Conservation (phyloP, 176 grass and related monocot genomes). For the Aegilops longissima region DNA sequence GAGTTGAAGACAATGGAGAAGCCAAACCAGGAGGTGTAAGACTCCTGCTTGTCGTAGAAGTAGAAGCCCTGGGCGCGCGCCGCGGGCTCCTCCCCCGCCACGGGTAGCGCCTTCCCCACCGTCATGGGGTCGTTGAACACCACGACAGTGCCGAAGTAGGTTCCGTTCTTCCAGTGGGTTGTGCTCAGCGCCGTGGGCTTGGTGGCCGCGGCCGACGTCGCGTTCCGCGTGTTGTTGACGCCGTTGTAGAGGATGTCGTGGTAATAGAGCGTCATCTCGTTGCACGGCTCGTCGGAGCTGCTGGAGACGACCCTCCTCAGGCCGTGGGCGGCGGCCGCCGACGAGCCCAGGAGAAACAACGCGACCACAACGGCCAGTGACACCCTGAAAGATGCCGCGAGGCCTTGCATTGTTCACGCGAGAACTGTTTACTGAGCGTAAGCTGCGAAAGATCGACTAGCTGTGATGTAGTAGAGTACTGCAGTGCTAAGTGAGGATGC, state of each 20-base stretch:
- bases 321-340: not conserved
- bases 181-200: too few relatives aligned
- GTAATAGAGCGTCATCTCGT: not conserved
- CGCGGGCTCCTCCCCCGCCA: not conserved
- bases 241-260: not conserved
- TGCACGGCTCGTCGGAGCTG: not conserved
- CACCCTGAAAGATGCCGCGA: not conserved
- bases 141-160: not conserved
- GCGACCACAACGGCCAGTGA: not conserved
- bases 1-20: too few relatives aligned
- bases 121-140: not conserved
- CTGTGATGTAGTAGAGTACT: too few relatives aligned
- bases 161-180: not conserved
- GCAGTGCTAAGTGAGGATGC: not conserved
- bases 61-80: not conserved
- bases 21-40: too few relatives aligned
- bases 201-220: too few relatives aligned
- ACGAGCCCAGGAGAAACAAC: not conserved
- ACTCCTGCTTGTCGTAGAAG: too few relatives aligned
- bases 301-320: not conserved
- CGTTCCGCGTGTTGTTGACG: too few relatives aligned
- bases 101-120: not conserved
- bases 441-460: too few relatives aligned
- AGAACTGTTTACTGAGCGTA: not conserved
- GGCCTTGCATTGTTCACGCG: not conserved